These are phyloP conservation scores for Acephala macrosclerotiorum DNA, from an alignment of 2,329 filamentous ascomycete genomes.

Conservation along the genomic window DNA sequence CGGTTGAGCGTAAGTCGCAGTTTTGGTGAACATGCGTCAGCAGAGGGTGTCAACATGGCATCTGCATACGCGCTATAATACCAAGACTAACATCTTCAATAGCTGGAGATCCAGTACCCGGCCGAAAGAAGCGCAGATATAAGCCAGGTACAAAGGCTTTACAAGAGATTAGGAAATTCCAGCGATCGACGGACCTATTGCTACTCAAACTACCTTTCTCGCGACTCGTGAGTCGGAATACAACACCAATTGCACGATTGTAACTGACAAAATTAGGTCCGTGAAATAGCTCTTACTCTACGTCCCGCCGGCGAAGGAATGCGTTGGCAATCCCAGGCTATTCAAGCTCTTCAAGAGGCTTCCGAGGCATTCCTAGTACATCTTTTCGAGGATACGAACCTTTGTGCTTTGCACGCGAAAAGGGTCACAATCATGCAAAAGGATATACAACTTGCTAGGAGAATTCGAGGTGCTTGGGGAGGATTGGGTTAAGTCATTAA, in stretches of 20 bases:
- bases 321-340: conserved; percentile 95
- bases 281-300: conserved; percentile 75
- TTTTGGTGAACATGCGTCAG: neutral
- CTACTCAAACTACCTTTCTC: conserved; percentile 83
- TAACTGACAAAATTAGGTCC: conserved; percentile 53
- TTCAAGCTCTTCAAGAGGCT: conserved; percentile 91
- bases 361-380: conserved; percentile 96
- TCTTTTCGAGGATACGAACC: conserved; percentile 94
- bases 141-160: conserved; percentile 85
- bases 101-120: conserved; percentile 79
- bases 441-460: conserved; percentile 90
- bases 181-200: conserved; percentile 87
- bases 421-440: conserved; percentile 98
- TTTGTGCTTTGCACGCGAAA: conserved; percentile 97
- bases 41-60: neutral
- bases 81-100: conserved; percentile 9
- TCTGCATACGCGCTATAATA: too few species aligned
- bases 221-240: conserved; percentile 63
- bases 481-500: conserved; percentile 59
- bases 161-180: conserved; percentile 90
- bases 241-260: neutral
- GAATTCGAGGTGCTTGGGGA: conserved; percentile 81
- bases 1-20: conserved; percentile 22
- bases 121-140: conserved; percentile 68
- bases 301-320: conserved; percentile 72